A percentile compares a stretch with the other conserved stretches of the same genome.
phyloP scores from a whole-genome alignment of 23 red algal genomes.

The Gracilaria gracilis region DNA sequence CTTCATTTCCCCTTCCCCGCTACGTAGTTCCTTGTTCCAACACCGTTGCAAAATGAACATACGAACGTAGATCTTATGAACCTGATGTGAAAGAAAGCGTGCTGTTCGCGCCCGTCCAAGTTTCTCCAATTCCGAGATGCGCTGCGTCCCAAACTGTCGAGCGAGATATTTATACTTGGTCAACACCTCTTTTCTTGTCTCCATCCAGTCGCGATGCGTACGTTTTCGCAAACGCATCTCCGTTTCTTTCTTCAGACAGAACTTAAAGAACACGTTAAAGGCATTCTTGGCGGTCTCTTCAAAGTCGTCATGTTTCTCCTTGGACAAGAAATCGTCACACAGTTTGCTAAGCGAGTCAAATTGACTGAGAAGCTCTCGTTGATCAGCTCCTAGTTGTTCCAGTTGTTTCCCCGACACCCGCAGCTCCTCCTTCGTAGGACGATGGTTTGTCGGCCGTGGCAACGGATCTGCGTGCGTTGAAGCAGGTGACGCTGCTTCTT shows the following conservation, averaged over 20 bases:
- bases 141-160: neutral
- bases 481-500: neutral
- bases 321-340: constrained; percentile 13
- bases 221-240: constrained; percentile 1
- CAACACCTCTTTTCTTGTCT: constrained; percentile 11
- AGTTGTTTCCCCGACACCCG: neutral
- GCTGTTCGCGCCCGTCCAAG: neutral
- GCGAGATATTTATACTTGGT: constrained; percentile 15
- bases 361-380: constrained; percentile 27
- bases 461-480: constrained; percentile 11
- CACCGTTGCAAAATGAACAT: constrained; percentile 34
- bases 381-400: neutral
- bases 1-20: neutral
- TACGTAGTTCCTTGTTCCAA: constrained; percentile 27
- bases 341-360: constrained; percentile 29
- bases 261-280: neutral
- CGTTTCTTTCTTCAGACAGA: constrained; percentile 27
- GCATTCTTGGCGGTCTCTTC: constrained; percentile 16
- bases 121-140: constrained; percentile 12
- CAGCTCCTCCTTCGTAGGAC: neutral
- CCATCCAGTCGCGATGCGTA: constrained; percentile 15
- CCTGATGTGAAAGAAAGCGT: constrained; percentile 16
- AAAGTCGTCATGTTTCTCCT: constrained; percentile 29
- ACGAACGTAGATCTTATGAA: constrained; percentile 19
- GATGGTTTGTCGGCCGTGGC: neutral